phyloP scores from a whole-genome alignment of 768 basidiomycete species.

The Pulveroboletus sp. region DNA sequence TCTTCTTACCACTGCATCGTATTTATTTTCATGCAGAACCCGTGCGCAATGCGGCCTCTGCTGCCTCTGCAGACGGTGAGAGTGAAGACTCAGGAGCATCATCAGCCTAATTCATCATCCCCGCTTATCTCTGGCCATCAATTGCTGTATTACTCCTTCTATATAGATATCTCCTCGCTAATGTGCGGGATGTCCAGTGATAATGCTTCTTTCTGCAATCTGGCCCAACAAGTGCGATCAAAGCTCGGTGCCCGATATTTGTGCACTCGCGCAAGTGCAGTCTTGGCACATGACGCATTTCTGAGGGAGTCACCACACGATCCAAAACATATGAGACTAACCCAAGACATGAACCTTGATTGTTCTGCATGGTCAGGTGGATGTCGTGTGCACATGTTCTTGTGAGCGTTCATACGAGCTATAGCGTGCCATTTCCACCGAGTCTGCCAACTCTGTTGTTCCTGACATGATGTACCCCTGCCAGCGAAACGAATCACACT shows the following conservation, averaged over 20 bases:
- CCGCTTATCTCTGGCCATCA: conserved; percentile 23
- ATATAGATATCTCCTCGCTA: conserved; percentile 29
- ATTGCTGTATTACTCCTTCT: conserved; percentile 32
- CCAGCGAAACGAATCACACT: conserved; percentile 7
- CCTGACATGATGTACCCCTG: conserved; percentile 3
- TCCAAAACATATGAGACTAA: conserved; percentile 8
- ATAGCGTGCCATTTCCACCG: not conserved
- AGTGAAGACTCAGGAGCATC: conserved; percentile 46
- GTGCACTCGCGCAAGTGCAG: not conserved
- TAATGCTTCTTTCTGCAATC: conserved; percentile 14
- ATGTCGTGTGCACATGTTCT: conserved; percentile 12
- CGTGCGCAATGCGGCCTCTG: conserved; percentile 47
- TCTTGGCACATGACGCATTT: conserved; percentile 11
- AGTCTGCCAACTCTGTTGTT: not conserved
- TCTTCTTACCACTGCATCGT: conserved; percentile 10
- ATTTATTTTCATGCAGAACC: conserved; percentile 48
- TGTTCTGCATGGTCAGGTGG: conserved; percentile 9
- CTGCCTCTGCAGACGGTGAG: conserved; percentile 52
- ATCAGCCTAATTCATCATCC: conserved; percentile 27
- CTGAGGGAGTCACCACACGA: not conserved
- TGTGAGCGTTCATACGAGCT: conserved; percentile 1
- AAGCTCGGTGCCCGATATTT: conserved; percentile 11
- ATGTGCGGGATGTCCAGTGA: conserved; percentile 20
- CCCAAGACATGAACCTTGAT: not conserved
- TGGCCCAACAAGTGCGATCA: conserved; percentile 18